Evolutionary conservation across 2,329 filamentous ascomycete genomes (phyloP).

Genomic region (Diplodia sapinea): DNA sequence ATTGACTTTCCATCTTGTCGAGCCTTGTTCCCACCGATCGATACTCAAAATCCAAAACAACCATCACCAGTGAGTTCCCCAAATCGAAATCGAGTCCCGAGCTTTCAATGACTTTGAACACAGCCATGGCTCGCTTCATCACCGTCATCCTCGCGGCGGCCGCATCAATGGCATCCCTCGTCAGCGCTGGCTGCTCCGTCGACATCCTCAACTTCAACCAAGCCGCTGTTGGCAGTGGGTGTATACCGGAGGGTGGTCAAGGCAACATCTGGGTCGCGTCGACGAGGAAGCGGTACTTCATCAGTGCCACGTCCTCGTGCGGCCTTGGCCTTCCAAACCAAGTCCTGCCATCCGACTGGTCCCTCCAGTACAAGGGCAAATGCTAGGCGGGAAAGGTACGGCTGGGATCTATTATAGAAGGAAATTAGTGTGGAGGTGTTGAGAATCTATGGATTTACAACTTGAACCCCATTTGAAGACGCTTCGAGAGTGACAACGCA

Average conservation of each 20-base stretch:
- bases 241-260: background rate
- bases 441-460: too few relatives aligned
- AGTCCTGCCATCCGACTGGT: background rate
- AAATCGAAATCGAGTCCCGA: background rate
- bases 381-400: background rate
- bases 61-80: background rate
- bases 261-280: background rate
- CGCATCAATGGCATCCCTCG: background rate
- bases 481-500: too few relatives aligned
- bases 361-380: background rate
- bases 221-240: background rate
- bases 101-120: background rate
- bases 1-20: too few relatives aligned
- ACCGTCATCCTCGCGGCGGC: background rate
- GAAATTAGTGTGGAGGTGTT: too few relatives aligned
- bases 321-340: background rate
- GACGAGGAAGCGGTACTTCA: background rate
- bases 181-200: background rate
- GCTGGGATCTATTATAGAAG: too few relatives aligned
- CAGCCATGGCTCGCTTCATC: background rate
- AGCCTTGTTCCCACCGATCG: too few relatives aligned
- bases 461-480: too few relatives aligned
- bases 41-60: background rate
- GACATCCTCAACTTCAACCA: background rate
- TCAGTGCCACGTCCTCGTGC: background rate